Base-by-base conservation (phyloP, 345 rosid genomes). In the Punica granatum region DNA sequence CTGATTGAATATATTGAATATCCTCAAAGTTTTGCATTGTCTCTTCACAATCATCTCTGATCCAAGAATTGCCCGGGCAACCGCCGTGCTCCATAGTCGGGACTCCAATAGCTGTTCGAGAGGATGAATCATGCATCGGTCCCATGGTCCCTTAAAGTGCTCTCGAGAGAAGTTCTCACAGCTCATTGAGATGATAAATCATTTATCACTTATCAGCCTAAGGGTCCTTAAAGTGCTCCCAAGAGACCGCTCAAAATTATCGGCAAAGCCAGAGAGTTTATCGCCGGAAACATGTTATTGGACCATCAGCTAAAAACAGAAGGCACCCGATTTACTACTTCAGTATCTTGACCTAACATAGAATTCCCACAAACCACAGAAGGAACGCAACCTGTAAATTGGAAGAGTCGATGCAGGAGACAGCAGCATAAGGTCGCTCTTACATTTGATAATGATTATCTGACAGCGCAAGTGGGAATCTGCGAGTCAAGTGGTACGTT, bases 391-490 rank as follows among this genome's bases (percentile, higher is more conserved):
- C 78, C 80, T 15, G 74, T 51, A 67, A 75, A 80, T 37, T 56
- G 72, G 59, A 70, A 83, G 82, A 73, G 74, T 60, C 74, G 78
- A 70, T 58, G 21, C 67, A 70, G 30, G 67, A 80, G 61, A 68
- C 73, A 48, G 84, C 76, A 74, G 70, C 75, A 78, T 68, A 70
- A 72, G 77, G 68, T 76, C 75, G 63, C 65, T 65, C 97, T 92
- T 85, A 92, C 98, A 88, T 84, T 86, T 79, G 87, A 86, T 79
- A 95, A 78, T 60, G 98, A 88, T 82, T 90, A 97, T 79, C 76
- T 84, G 70, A 88, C 95, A 70, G 90, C 94, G 2, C 86, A 82
- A 72, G 90, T 78, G 75, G 93, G 92, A 33, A 95, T 81, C 99
- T 94, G 88, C 84, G 76, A 68, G 77, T 3, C 56, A 76, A 43